A percentile compares a stretch with the other conserved stretches of the same genome.
phyloP scores from a whole-genome alignment of 2,329 filamentous ascomycete species.

The Xylaria sp. region DNA sequence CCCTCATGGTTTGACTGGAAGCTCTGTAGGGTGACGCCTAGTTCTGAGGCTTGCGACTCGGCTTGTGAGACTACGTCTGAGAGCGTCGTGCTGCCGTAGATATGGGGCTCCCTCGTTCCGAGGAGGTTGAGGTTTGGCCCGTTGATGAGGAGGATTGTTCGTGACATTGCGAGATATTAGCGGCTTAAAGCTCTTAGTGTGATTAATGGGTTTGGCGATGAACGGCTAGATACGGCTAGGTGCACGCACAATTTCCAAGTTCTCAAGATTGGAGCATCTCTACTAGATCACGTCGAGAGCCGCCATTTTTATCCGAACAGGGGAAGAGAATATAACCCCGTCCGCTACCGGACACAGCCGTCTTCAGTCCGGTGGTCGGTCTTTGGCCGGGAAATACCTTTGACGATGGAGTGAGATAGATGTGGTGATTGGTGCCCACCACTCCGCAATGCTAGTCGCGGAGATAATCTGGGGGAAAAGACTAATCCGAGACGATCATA shows the following conservation, averaged over 20 bases:
- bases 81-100: constrained; percentile 79
- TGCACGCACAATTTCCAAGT: background rate
- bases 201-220: background rate
- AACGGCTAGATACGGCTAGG: background rate
- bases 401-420: constrained; percentile 11
- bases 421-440: constrained; percentile 12
- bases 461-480: constrained; percentile 32
- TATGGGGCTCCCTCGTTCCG: constrained; percentile 76
- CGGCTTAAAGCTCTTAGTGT: background rate
- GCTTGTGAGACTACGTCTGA: constrained; percentile 66
- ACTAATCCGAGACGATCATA: constrained; percentile 16
- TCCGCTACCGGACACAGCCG: background rate
- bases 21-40: constrained; percentile 62
- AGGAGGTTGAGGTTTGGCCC: constrained; percentile 87
- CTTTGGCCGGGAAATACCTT: constrained; percentile 9
- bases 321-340: background rate
- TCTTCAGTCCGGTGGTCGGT: background rate
- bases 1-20: constrained; percentile 87
- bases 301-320: background rate
- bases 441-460: constrained; percentile 22
- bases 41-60: constrained; percentile 59
- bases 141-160: constrained; percentile 76
- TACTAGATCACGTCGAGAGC: background rate
- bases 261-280: background rate
- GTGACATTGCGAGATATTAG: constrained; percentile 37